phyloP scores from a whole-genome alignment of 192 early-diverging fungal species.

The Coemansia sp. region DNA sequence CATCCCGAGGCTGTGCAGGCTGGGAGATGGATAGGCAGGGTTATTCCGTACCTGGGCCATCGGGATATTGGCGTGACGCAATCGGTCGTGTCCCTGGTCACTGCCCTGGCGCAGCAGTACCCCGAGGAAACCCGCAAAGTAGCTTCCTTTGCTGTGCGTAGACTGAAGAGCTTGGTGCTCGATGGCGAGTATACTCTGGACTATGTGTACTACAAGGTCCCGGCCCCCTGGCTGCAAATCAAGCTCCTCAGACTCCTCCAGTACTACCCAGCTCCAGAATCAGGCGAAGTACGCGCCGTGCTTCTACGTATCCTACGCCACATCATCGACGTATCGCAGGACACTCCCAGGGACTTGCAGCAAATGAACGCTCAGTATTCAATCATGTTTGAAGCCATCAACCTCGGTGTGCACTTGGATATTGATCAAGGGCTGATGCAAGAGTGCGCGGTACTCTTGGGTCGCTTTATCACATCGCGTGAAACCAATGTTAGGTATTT shows the following conservation, averaged over 20 bases:
- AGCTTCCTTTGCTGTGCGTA: slow-evolving; percentile 71
- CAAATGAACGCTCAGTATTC: slow-evolving; percentile 98
- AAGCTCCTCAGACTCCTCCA: slow-evolving; percentile 92
- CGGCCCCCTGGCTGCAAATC: slow-evolving; percentile 97
- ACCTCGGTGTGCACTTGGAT: slow-evolving; percentile 90
- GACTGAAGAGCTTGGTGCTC: slow-evolving; percentile 82
- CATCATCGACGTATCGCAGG: slow-evolving; percentile 82
- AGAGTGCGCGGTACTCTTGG: slow-evolving; percentile 79
- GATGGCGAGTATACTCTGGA: slow-evolving; percentile 78
- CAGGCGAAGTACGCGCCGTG: slow-evolving; percentile 52
- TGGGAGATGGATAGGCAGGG: slow-evolving; percentile 79
- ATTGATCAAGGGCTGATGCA: slow-evolving; percentile 80
- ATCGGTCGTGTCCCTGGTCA: slow-evolving; percentile 78
- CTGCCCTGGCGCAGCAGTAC: slow-evolving; percentile 87
- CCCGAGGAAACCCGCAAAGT: slow-evolving; percentile 72
- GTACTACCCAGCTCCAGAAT: slow-evolving; percentile 88
- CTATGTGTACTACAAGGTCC: slow-evolving; percentile 97
- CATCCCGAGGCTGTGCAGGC: slow-evolving; percentile 85
- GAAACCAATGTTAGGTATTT: slow-evolving; percentile 98
- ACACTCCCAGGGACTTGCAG: slow-evolving; percentile 91
- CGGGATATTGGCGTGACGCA: slow-evolving; percentile 86
- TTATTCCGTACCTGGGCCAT: slow-evolving; percentile 83
- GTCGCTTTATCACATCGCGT: slow-evolving; percentile 86
- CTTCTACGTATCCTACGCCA: slow-evolving; percentile 75
- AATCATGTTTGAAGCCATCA: slow-evolving; percentile 96